Conservation (phyloP, 805 yeast species). For the Zygoascus tannicola region DNA sequence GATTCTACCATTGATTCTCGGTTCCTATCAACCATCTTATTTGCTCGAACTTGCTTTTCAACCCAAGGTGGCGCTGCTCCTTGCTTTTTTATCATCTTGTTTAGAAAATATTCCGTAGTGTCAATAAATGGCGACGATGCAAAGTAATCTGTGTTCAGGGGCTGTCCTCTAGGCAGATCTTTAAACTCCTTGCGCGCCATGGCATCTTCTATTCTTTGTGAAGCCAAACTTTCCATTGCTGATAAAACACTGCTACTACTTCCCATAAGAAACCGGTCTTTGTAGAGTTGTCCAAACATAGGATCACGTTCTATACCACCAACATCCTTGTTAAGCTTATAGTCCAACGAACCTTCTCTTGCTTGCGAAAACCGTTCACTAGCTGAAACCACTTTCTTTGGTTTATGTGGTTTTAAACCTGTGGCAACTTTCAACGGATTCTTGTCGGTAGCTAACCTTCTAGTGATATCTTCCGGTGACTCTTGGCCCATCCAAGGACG, state of each 20-base stretch:
- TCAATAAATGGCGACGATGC: slow-evolving; percentile 49
- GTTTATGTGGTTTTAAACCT: too few species aligned
- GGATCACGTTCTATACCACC: slow-evolving; percentile 27
- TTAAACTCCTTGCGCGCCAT: slow-evolving; percentile 60
- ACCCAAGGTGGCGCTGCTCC: slow-evolving; percentile 88
- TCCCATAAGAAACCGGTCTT: slow-evolving; percentile 42
- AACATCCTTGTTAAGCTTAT: slow-evolving; percentile 38
- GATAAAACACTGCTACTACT: slow-evolving; percentile 5
- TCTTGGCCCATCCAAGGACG: slow-evolving; percentile 57
- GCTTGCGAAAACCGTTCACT: slow-evolving; percentile 45
- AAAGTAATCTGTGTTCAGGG: slow-evolving; percentile 34
- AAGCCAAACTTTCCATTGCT: slow-evolving; percentile 55
- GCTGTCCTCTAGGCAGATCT: slow-evolving; percentile 55
- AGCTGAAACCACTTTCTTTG: slow-evolving; percentile 10
- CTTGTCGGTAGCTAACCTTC: slow-evolving; percentile 49
- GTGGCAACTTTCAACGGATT: not conserved
- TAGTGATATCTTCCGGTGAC: slow-evolving; percentile 34
- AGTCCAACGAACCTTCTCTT: slow-evolving; percentile 57
- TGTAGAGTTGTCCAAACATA: slow-evolving; percentile 48
- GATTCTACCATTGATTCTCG: slow-evolving; percentile 28
- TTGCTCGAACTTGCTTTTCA: slow-evolving; percentile 58
- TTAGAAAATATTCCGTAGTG: slow-evolving; percentile 67
- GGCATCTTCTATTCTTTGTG: slow-evolving; percentile 67
- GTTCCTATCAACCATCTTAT: slow-evolving; percentile 38
- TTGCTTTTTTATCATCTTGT: slow-evolving; percentile 61